Percentiles rank a stretch among this genome's conserved stretches.
phyloP scores from a whole-genome alignment of 495 filamentous ascomycete genomes.

The Hypoxylon lienhwacheense region DNA sequence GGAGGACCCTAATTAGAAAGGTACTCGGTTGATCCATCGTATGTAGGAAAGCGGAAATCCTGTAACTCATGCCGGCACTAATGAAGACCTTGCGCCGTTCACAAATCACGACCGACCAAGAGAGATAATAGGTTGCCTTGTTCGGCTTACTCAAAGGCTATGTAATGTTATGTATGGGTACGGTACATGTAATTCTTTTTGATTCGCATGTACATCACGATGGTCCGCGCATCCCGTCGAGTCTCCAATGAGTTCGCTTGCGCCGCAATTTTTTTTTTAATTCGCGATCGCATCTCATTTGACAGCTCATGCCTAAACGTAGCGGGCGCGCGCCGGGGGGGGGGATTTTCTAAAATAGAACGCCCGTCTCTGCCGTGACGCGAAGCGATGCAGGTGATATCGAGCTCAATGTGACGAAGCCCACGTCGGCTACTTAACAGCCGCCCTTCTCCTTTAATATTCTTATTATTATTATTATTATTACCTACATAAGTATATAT shows the following conservation, averaged over 20 bases:
- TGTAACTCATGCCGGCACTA: constrained; percentile 33
- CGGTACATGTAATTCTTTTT: too few species aligned
- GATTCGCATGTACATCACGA: too few species aligned
- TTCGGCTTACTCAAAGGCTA: constrained; percentile 32
- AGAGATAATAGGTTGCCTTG: constrained; percentile 14
- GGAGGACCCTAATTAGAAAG: constrained; percentile 19
- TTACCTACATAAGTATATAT: constrained; percentile 1
- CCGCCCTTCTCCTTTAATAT: constrained; percentile 25
- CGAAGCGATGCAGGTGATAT: constrained; percentile 38
- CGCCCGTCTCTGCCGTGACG: constrained; percentile 16
- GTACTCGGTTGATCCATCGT: constrained; percentile 22
- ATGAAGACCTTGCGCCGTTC: constrained; percentile 30
- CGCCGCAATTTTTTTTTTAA: constrained; percentile 16
- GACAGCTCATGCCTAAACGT: constrained; percentile 2
- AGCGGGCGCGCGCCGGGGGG: background rate
- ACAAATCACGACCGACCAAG: too few species aligned
- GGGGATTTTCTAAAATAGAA: constrained; percentile 28
- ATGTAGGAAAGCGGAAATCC: constrained; percentile 19
- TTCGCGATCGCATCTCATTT: constrained; percentile 17
- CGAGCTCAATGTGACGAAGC: constrained; percentile 27
- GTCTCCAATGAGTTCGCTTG: constrained; percentile 18
- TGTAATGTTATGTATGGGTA: constrained; percentile 14
- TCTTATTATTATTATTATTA: constrained; percentile 20
- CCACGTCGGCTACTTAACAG: too few species aligned
- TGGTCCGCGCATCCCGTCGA: constrained; percentile 18